A percentile compares a stretch with the other conserved stretches of the same genome.
phyloP scores from a whole-genome alignment of 1,139 yeast genomes.

The Blastobotrys illinoisensis region DNA sequence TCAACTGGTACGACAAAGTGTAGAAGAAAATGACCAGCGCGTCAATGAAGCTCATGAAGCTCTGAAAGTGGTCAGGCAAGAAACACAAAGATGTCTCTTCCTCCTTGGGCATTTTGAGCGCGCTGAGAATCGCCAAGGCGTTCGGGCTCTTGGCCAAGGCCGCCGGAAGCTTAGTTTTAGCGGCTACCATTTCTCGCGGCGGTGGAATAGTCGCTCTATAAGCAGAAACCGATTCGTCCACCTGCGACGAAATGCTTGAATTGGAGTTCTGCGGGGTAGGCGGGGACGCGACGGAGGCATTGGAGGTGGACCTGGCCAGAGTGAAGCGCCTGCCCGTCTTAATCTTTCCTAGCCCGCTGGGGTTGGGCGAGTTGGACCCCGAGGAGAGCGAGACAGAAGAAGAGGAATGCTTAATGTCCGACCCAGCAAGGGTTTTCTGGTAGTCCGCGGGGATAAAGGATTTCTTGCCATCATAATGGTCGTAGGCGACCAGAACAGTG shows the following conservation, averaged over 20 bases:
- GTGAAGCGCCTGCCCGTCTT: not conserved
- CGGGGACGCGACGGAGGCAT: not conserved
- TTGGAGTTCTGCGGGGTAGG: not conserved
- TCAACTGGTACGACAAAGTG: slow-evolving; percentile 9
- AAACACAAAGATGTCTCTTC: slow-evolving; percentile 12
- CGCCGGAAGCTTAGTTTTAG: slow-evolving; percentile 8
- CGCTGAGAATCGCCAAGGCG: slow-evolving; percentile 8
- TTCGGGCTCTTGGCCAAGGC: slow-evolving; percentile 8
- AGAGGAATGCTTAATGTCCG: not conserved
- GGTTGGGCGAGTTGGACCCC: not conserved
- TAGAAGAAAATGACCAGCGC: slow-evolving; percentile 12
- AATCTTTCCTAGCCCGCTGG: not conserved
- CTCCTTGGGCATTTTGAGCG: slow-evolving; percentile 10
- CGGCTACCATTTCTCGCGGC: not conserved
- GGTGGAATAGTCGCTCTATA: slow-evolving; percentile 3
- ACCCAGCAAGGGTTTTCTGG: not conserved
- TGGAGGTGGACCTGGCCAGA: slow-evolving; percentile 1
- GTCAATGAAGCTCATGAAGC: slow-evolving; percentile 15
- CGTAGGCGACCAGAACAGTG: slow-evolving; percentile 14
- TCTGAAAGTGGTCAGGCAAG: slow-evolving; percentile 18
- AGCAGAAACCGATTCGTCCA: slow-evolving; percentile 7
- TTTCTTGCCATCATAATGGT: slow-evolving; percentile 14
- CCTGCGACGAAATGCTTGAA: not conserved
- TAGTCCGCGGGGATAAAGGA: slow-evolving; percentile 2
- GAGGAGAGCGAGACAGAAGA: not conserved